phyloP scores from a whole-genome alignment of 2,329 filamentous ascomycete genomes.

The Diplodia sapinea region DNA sequence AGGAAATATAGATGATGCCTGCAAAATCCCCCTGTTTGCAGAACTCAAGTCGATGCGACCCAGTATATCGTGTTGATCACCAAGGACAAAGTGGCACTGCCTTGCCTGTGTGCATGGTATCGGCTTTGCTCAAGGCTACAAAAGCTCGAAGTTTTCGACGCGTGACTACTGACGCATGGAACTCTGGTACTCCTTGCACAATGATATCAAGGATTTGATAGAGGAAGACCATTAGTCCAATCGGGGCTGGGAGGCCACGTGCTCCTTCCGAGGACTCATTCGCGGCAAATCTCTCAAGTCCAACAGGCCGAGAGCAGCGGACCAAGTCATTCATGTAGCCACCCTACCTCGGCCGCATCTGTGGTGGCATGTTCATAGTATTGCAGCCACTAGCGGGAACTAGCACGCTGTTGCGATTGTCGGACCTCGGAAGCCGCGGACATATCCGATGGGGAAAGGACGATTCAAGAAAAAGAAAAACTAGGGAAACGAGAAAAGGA shows the following conservation, averaged over 20 bases:
- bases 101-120: neutral
- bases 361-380: neutral
- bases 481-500: neutral
- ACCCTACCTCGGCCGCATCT: neutral
- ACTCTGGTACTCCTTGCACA: neutral
- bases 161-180: neutral
- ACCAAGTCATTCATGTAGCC: neutral
- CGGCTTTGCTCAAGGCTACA: neutral
- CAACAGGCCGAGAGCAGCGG: too few species aligned
- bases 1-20: neutral
- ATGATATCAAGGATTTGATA: neutral
- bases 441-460: neutral
- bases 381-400: neutral
- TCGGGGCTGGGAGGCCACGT: neutral
- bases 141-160: neutral
- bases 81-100: neutral
- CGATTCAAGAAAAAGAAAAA: neutral
- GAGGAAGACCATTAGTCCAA: neutral
- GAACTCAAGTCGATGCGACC: neutral
- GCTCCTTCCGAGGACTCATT: neutral
- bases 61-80: neutral
- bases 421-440: constrained; percentile 7
- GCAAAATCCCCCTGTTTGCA: neutral
- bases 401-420: neutral
- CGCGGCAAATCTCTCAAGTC: neutral